Evolutionary conservation across 352 stramenopile genomes (phyloP), one percentile per base, ranked within the genome.

Genomic region (Phytopythium aichiense): DNA sequence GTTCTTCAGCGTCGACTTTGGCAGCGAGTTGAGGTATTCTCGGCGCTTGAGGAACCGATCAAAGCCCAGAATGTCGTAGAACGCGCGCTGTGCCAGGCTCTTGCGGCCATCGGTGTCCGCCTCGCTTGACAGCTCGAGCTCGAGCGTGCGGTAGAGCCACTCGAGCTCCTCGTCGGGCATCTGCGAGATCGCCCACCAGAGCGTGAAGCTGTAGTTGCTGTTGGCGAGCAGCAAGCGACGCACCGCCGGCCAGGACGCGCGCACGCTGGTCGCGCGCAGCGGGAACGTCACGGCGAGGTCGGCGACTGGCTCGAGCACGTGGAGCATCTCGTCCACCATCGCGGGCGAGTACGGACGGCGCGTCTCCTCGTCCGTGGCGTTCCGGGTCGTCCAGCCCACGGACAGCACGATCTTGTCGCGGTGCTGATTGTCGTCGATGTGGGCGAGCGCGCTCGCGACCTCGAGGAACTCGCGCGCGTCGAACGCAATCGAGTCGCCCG

Each of bases 61-160:
- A 60, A 91, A 89, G 18, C 82, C 82, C 4, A 76, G 63, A 40
- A 91, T 88, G 50, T 91, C 82, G 71, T 91, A 91, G 58, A 87
- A 91, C 11, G 82, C 88, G 46, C 79, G 72, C 55, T 65, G 59
- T 0, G 71, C 65, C 56, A 81, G 79, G 7, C 9, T 38, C 13
- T 43, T n/a, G 9, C 16, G 37, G 5, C 43, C 51, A 49, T 59
- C 38, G 37, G 23, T 18, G 37, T 65, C 55, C 5, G 43, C 15
- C 9, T 49, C 40, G 40, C 68, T 38, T 11, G 23, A 22, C 33
- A 13, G 48, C 18, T 70, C 58, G 30, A 68, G 57, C 66, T 89
- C 81, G n/a, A 91, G 65, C 18, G 67, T 84, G 22, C 58, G 57
- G 48, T 77, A 89, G 2, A 91, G 58, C 82, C 82, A 91, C 52